Conservation (phyloP, 441 rosid genomes). For the Corymbia citriodora region DNA sequence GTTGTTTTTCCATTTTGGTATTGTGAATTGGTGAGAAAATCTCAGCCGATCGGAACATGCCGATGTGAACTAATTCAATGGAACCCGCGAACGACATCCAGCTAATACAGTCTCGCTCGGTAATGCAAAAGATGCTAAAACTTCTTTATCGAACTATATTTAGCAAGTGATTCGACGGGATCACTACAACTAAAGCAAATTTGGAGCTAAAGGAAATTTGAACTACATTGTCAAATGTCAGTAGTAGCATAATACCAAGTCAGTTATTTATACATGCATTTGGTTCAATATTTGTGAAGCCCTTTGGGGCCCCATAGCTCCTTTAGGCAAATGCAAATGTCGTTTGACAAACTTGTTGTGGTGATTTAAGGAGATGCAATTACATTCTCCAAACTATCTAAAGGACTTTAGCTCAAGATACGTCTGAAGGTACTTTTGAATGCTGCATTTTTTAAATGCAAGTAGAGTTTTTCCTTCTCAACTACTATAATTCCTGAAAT, state of each 20-base stretch:
- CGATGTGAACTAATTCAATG: background rate
- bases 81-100: background rate
- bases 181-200: background rate
- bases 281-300: no score
- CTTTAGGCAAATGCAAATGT: no score
- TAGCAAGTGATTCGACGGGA: background rate
- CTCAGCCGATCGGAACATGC: background rate
- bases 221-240: background rate
- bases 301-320: no score
- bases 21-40: background rate
- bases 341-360: no score
- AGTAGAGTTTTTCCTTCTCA: no score
- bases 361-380: no score
- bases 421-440: no score
- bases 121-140: background rate
- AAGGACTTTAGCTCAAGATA: no score
- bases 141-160: background rate
- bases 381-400: no score
- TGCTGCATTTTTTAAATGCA: accelerated
- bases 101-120: background rate
- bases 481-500: no score
- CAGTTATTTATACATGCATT: no score
- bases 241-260: background rate
- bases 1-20: background rate
- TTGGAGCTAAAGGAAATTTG: background rate